Evolutionary conservation across 225 moss, liverwort and hornwort genomes (phyloP).

Genomic region (Bryum argenteum): DNA sequence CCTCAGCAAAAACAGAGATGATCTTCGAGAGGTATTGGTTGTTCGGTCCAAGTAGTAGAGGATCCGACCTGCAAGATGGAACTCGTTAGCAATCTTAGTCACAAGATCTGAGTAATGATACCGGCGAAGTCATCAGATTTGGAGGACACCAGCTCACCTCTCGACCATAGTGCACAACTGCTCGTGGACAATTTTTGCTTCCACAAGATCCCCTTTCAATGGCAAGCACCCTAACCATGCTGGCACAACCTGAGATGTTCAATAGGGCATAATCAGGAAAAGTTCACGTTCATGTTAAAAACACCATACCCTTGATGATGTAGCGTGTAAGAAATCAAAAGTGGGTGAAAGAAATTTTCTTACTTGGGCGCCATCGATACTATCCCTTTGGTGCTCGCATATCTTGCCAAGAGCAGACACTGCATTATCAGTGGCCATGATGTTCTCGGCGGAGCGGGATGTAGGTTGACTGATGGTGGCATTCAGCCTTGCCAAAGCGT

Average conservation of each 20-base stretch:
- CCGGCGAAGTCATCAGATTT: not conserved
- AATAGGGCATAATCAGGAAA: not conserved
- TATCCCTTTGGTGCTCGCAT: constrained; percentile 93
- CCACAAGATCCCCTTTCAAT: constrained; percentile 86
- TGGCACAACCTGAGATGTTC: constrained; percentile 76
- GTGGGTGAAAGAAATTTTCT: constrained; percentile 18
- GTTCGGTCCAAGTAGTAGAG: constrained; percentile 80
- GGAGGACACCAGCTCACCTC: constrained; percentile 55
- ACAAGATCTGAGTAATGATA: not conserved
- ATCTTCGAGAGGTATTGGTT: constrained; percentile 90
- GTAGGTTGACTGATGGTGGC: constrained; percentile 75
- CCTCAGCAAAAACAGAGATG: constrained; percentile 94
- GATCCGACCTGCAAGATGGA: constrained; percentile 69
- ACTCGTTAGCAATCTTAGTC: not conserved
- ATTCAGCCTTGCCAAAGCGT: constrained; percentile 80
- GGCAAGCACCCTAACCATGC: constrained; percentile 97
- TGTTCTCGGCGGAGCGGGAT: constrained; percentile 70
- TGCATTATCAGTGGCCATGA: constrained; percentile 99
- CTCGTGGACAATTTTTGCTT: constrained; percentile 98
- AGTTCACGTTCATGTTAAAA: not conserved
- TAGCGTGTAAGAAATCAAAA: not conserved
- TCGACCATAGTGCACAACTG: constrained; percentile 96
- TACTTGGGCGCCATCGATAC: constrained; percentile 73
- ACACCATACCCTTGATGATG: not conserved
- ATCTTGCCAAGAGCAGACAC: constrained; percentile 98